phyloP scores from a whole-genome alignment of 768 basidiomycete genomes.

The Amanita rubescens region DNA sequence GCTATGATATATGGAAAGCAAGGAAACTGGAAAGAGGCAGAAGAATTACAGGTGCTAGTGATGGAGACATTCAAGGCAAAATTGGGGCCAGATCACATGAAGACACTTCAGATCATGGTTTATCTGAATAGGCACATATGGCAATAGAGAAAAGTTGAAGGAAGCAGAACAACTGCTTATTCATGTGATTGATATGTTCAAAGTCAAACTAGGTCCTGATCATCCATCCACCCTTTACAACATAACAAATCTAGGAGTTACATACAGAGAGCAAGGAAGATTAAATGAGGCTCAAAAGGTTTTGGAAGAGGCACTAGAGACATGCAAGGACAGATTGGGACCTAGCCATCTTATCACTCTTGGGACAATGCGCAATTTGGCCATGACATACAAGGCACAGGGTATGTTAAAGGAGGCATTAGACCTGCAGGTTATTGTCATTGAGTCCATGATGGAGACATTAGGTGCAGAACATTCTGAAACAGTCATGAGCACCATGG shows the following conservation, averaged over 20 bases:
- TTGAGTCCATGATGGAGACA: background rate
- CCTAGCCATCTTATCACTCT: constrained; percentile 2
- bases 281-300: constrained; percentile 1
- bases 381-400: background rate
- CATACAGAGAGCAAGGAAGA: constrained; percentile 2
- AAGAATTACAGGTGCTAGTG: constrained; percentile 7
- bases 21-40: constrained; percentile 6
- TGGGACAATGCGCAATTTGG: background rate
- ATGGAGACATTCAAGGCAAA: constrained; percentile 1
- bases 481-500: background rate
- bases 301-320: background rate
- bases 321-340: background rate
- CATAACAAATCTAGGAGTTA: background rate
- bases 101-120: constrained; percentile 1
- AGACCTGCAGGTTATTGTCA: background rate
- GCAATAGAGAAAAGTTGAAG: background rate
- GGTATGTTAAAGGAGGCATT: background rate
- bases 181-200: constrained; percentile 3
- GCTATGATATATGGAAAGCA: constrained; percentile 6
- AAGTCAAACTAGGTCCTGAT: constrained; percentile 2
- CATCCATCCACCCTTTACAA: constrained; percentile 5
- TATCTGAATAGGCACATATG: constrained; percentile 7
- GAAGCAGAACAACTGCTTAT: constrained; percentile 2
- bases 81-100: constrained; percentile 5
- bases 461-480: background rate